phyloP scores from a whole-genome alignment of 345 rosid genomes.

The Linum lewisii region DNA sequence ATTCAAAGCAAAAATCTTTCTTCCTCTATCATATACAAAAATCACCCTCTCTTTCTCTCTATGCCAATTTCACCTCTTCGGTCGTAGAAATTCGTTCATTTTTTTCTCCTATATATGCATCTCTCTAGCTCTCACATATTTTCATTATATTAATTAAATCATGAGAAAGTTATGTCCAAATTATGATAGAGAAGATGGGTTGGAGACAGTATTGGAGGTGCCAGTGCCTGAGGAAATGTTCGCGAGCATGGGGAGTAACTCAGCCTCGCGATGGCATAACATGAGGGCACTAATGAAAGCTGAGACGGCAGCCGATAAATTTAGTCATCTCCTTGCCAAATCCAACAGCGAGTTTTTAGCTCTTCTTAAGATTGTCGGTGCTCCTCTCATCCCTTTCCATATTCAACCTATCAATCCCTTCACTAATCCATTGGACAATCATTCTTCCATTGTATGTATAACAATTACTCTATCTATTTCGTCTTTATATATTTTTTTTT shows the following conservation, averaged over 20 bases:
- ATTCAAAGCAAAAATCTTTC: conserved; percentile 7
- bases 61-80: not conserved
- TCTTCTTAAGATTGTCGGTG: conserved; percentile 83
- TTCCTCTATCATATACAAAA: not conserved
- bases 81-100: not conserved
- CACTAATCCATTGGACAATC: conserved; percentile 31
- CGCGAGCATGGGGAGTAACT: conserved; percentile 48
- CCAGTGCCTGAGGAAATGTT: conserved; percentile 77
- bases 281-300: conserved; percentile 69
- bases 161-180: conserved; percentile 61
- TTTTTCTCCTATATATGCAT: too few species aligned
- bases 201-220: conserved; percentile 68
- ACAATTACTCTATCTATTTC: not conserved
- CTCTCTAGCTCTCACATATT: too few species aligned
- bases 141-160: not conserved
- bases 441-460: conserved; percentile 55
- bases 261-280: conserved; percentile 64
- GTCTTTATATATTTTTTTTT: not conserved
- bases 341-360: conserved; percentile 76
- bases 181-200: conserved; percentile 46
- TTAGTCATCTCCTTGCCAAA: conserved; percentile 54
- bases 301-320: conserved; percentile 20
- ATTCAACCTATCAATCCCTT: conserved; percentile 38
- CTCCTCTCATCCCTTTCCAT: conserved; percentile 81
- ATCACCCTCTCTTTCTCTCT: too few species aligned